Evolutionary conservation across 176 grass and related monocot species (phyloP).

Genomic region (Triticum monococcum): DNA sequence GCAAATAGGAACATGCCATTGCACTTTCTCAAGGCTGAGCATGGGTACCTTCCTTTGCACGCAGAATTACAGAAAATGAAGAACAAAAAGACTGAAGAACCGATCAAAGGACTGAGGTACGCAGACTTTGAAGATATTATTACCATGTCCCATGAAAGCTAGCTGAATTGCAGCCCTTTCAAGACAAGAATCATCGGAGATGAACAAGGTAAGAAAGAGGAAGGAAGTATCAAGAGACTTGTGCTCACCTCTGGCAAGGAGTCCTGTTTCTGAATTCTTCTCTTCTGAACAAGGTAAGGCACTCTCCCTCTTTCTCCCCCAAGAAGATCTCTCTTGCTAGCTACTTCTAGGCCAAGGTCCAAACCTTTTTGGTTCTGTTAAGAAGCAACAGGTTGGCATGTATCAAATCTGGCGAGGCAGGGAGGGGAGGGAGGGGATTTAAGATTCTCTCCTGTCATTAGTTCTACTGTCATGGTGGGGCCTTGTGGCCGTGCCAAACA

Average conservation of each 20-base stretch:
- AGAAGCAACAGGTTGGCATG: slow-evolving; percentile 54
- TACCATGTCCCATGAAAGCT: slow-evolving; percentile 6
- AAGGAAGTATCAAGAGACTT: slow-evolving; percentile 15
- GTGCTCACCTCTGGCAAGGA: slow-evolving; percentile 40
- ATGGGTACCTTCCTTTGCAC: neutral
- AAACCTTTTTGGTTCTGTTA: slow-evolving; percentile 27
- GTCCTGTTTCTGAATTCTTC: slow-evolving; percentile 7
- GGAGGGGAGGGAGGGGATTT: slow-evolving; percentile 35
- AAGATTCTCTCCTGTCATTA: slow-evolving; percentile 67
- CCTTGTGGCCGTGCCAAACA: slow-evolving; percentile 41
- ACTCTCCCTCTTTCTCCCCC: slow-evolving; percentile 15
- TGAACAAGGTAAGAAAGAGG: neutral
- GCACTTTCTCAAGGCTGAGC: neutral
- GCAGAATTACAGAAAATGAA: neutral
- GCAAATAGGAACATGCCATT: neutral
- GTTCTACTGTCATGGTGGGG: slow-evolving; percentile 53
- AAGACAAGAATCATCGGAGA: slow-evolving; percentile 15
- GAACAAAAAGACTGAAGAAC: neutral
- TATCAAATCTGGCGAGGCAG: slow-evolving; percentile 60
- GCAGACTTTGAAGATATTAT: neutral
- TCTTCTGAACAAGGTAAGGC: slow-evolving; percentile 35
- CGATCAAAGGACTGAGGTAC: neutral
- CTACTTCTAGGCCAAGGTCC: slow-evolving; percentile 29
- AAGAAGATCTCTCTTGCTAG: slow-evolving; percentile 38
- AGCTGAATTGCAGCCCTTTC: neutral